phyloP scores from a whole-genome alignment of 257 asterid species.

The Solanum pinnatisectum region DNA sequence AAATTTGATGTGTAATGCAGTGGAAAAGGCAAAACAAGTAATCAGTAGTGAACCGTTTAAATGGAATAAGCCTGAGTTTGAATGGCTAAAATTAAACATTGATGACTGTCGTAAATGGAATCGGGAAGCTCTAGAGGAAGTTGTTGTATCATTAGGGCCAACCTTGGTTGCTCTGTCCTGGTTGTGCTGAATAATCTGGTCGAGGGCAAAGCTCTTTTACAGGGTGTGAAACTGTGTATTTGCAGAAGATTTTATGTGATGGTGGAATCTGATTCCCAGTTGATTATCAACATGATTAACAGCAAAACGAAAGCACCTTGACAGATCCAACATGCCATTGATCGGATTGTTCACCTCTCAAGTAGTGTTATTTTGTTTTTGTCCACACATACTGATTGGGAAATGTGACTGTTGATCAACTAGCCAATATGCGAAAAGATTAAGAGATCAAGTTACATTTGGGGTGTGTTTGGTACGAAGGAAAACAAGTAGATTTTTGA shows the following conservation, averaged over 20 bases:
- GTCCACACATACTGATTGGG: neutral
- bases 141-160: neutral
- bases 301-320: neutral
- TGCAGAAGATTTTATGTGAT: neutral
- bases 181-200: neutral
- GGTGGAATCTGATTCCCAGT: neutral
- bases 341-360: neutral
- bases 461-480: too few relatives aligned
- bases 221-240: neutral
- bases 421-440: neutral
- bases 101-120: neutral
- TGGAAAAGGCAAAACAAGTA: neutral
- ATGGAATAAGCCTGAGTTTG: neutral
- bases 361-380: neutral
- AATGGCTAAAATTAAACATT: too few relatives aligned
- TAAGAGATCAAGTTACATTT: neutral
- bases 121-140: neutral
- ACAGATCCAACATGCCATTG: neutral
- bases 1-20: neutral
- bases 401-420: neutral
- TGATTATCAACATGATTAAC: neutral
- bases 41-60: neutral
- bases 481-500: too few relatives aligned
- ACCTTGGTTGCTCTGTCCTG: neutral
- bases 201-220: neutral